These are phyloP conservation scores for Acanthamoeba sp. DNA, from an alignment of 208 protist genomes.

Conservation along the genomic window DNA sequence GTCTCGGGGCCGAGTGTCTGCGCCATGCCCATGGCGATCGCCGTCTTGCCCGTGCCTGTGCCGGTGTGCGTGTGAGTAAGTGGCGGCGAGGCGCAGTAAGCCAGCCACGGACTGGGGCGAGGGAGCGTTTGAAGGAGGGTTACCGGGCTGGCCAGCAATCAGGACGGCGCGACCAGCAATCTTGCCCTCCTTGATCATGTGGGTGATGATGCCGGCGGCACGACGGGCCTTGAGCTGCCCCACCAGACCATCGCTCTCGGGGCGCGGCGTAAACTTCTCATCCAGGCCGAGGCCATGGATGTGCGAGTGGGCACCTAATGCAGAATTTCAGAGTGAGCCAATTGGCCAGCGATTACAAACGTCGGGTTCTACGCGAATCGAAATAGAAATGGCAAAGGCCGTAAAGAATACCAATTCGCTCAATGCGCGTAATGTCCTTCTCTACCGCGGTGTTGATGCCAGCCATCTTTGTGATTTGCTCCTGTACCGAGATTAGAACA, in stretches of 20 bases:
- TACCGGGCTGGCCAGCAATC: constrained; percentile 97
- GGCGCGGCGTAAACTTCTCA: constrained; percentile 96
- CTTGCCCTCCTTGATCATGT: constrained; percentile 99
- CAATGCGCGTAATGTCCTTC: constrained; percentile 97
- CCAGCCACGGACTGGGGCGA: too few relatives aligned
- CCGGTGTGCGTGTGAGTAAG: neutral
- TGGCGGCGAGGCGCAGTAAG: too few relatives aligned
- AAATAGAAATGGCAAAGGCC: neutral
- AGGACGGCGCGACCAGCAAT: constrained; percentile 99
- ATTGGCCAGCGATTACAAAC: neutral
- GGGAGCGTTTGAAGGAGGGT: too few relatives aligned
- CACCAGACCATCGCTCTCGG: constrained; percentile 98
- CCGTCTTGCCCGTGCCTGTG: constrained; percentile 97
- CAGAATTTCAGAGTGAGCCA: too few relatives aligned
- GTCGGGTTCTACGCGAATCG: neutral
- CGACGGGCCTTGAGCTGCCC: constrained; percentile 94
- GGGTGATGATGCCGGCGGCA: constrained; percentile 91
- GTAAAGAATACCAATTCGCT: constrained; percentile 94
- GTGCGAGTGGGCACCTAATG: constrained; percentile 98
- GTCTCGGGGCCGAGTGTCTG: constrained; percentile 97
- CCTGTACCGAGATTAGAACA: neutral
- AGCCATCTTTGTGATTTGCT: neutral
- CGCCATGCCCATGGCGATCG: constrained; percentile 99
- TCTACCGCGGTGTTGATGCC: constrained; percentile 88
- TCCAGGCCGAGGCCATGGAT: constrained; percentile 99